Conservation (phyloP, 2,329 filamentous ascomycete species). For the Claviceps spartinae region DNA sequence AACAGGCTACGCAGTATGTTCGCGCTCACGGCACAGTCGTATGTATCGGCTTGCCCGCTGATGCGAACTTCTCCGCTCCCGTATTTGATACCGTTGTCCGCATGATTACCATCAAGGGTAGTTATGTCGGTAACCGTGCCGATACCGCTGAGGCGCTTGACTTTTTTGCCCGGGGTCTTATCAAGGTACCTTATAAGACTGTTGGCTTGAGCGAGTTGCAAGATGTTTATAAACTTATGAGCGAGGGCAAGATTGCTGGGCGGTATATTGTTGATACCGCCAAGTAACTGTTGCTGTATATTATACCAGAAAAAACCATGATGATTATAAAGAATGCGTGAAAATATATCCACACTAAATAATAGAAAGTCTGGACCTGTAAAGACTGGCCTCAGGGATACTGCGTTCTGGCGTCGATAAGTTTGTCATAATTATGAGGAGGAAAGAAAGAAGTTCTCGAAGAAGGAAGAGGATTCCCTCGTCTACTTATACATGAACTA, state of each 20-base stretch:
- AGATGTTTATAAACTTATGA: conserved; percentile 66
- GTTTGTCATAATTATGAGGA: too few species aligned
- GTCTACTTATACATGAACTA: too few species aligned
- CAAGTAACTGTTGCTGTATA: conserved; percentile 24
- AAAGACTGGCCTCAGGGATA: too few species aligned
- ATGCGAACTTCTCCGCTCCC: conserved; percentile 66
- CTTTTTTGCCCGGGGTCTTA: conserved; percentile 71
- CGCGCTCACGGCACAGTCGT: conserved; percentile 71
- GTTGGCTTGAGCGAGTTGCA: conserved; percentile 69
- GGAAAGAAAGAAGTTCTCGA: too few species aligned
- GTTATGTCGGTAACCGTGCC: conserved; percentile 84
- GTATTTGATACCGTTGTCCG: conserved; percentile 80
- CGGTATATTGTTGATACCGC: conserved; percentile 68
- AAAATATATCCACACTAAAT: too few species aligned
- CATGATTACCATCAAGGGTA: conserved; percentile 88
- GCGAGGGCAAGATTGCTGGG: conserved; percentile 57
- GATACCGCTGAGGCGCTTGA: conserved; percentile 83
- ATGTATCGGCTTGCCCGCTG: conserved; percentile 76
- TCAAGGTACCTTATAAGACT: conserved; percentile 78
- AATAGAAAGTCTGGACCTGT: too few species aligned
- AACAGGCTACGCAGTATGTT: conserved; percentile 83
- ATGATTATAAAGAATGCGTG: too few species aligned
- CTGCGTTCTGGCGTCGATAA: too few species aligned
- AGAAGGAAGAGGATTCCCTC: too few species aligned
- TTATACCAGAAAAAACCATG: too few species aligned